These are phyloP conservation scores for Emergomyces orientalis DNA, from an alignment of 2,329 filamentous ascomycete species.

Conservation along the genomic window DNA sequence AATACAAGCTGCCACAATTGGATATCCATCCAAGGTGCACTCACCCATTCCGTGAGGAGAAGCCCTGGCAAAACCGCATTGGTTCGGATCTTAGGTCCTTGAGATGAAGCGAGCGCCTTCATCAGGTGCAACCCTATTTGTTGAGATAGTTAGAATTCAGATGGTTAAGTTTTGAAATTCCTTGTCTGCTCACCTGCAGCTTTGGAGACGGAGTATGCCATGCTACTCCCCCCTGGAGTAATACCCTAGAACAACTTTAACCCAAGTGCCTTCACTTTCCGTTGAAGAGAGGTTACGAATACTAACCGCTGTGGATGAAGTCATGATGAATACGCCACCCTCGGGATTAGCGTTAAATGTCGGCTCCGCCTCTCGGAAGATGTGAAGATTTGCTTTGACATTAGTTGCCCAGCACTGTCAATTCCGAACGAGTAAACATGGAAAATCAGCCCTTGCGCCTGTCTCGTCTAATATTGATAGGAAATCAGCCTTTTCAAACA, in stretches of 20 bases:
- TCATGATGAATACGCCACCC: slow-evolving; percentile 55
- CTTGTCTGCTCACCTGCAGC: slow-evolving; percentile 47
- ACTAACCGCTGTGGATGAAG: slow-evolving; percentile 50
- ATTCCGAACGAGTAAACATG: not conserved
- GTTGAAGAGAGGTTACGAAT: slow-evolving; percentile 9
- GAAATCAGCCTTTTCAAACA: slow-evolving; percentile 8
- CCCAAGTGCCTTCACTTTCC: not conserved
- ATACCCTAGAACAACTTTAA: slow-evolving; percentile 32
- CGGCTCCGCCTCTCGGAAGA: slow-evolving; percentile 49
- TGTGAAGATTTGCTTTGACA: slow-evolving; percentile 46
- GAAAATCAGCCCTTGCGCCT: not conserved
- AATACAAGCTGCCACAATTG: not conserved
- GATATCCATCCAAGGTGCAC: slow-evolving; percentile 10
- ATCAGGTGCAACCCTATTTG: slow-evolving; percentile 51
- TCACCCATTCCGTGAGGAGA: slow-evolving; percentile 58
- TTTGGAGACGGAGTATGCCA: slow-evolving; percentile 71
- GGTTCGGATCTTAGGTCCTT: slow-evolving; percentile 53
- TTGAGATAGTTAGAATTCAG: slow-evolving; percentile 7
- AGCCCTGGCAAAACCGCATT: slow-evolving; percentile 58
- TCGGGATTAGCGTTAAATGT: slow-evolving; percentile 54
- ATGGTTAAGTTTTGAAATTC: not conserved
- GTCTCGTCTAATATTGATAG: slow-evolving; percentile 2
- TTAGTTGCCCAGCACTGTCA: slow-evolving; percentile 54
- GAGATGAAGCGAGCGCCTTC: slow-evolving; percentile 53
- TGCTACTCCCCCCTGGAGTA: slow-evolving; percentile 45